Evolutionary conservation across 441 rosid species (phyloP).

Genomic region (Pelargonium australe): DNA sequence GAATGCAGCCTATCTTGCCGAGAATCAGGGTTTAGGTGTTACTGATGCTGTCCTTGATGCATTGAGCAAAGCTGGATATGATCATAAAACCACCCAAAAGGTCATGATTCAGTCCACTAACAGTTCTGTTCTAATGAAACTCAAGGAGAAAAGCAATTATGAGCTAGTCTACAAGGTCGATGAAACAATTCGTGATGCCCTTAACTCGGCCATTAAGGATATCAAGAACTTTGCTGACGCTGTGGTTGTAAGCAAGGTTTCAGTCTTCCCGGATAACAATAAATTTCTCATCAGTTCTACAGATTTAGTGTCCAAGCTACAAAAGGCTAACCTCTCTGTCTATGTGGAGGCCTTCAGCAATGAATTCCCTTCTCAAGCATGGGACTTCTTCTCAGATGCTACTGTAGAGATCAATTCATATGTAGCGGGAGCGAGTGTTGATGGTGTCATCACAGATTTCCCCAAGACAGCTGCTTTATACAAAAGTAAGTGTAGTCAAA

Average conservation of each 20-base stretch:
- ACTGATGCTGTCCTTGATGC: constrained; percentile 37
- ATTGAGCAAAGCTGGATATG: constrained; percentile 29
- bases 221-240: constrained; percentile 41
- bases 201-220: constrained; percentile 31
- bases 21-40: constrained; percentile 30
- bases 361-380: constrained; percentile 37
- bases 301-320: constrained; percentile 26
- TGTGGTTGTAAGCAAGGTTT: constrained; percentile 30
- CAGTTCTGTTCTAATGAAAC: constrained; percentile 39
- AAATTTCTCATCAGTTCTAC: constrained; percentile 17
- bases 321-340: constrained; percentile 34
- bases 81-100: constrained; percentile 15
- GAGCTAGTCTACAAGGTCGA: constrained; percentile 38
- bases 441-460: constrained; percentile 51
- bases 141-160: constrained; percentile 28
- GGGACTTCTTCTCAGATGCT: constrained; percentile 42
- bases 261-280: constrained; percentile 26
- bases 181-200: constrained; percentile 33
- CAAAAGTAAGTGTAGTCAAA: constrained; percentile 29
- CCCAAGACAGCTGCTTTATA: constrained; percentile 49
- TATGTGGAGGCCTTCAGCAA: constrained; percentile 37
- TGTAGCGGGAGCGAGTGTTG: constrained; percentile 12
- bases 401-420: constrained; percentile 40
- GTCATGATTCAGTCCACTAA: constrained; percentile 44
- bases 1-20: constrained; percentile 43